Conservation (phyloP, 2,329 filamentous ascomycete genomes). For the Venturia carpophila region DNA sequence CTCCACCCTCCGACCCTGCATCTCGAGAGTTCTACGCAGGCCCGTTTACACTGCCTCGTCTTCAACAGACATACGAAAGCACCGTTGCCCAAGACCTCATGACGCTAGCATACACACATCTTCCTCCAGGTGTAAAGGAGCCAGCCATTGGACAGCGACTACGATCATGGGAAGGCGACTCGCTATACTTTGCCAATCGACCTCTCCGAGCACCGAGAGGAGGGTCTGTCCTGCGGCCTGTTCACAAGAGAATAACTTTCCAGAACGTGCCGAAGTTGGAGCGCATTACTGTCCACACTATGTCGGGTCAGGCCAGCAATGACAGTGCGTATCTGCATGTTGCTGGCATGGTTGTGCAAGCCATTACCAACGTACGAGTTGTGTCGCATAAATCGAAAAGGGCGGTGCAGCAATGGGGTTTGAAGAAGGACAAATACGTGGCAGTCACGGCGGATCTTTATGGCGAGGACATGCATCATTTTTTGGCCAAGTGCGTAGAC, state of each 20-base stretch:
- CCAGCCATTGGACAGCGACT: conserved; percentile 56
- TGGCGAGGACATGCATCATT: conserved; percentile 79
- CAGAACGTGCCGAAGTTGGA: conserved; percentile 76
- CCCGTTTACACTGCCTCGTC: conserved; percentile 78
- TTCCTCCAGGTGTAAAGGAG: conserved; percentile 63
- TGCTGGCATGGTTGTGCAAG: conserved; percentile 74
- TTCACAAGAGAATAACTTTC: conserved; percentile 64
- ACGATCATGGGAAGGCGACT: conserved; percentile 79
- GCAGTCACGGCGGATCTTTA: conserved; percentile 70
- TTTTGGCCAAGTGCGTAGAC: conserved; percentile 82
- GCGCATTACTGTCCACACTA: conserved; percentile 71
- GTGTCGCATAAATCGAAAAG: conserved; percentile 60
- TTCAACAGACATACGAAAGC: conserved; percentile 82
- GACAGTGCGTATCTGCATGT: conserved; percentile 73
- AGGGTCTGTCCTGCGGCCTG: conserved; percentile 58
- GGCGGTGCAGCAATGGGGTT: conserved; percentile 66
- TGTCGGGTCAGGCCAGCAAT: conserved; percentile 58
- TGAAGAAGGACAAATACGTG: conserved; percentile 62
- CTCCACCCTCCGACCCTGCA: conserved; percentile 73
- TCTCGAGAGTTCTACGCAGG: conserved; percentile 86
- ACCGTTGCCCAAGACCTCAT: conserved; percentile 83
- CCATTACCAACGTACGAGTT: conserved; percentile 71
- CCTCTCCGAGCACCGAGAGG: conserved; percentile 79
- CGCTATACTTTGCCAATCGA: conserved; percentile 90
- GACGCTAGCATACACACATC: conserved; percentile 80